Base-by-base conservation (phyloP, 2,329 filamentous ascomycete genomes). In the Aspergillus sojae region DNA sequence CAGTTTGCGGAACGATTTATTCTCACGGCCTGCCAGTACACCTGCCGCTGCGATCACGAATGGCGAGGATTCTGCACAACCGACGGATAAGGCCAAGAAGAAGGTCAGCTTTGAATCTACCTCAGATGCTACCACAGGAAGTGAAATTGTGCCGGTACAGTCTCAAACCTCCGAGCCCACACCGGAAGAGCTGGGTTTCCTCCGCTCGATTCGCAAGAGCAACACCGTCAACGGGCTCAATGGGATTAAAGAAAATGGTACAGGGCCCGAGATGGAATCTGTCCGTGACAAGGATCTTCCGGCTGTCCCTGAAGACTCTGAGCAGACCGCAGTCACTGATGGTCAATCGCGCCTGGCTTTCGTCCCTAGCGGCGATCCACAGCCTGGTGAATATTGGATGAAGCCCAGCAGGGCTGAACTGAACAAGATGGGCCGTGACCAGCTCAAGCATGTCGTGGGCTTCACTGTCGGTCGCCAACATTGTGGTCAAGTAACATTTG, bases 311-410 rank as follows among this genome's bases (percentile, higher is more conserved):
- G 93, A 97, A 66, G 74, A 76, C 64, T 71, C 70, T 45, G 75
- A 78, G 43, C 70, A 74, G 72, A 72, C 77, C 39, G 74, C 82
- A 39, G 70, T 81, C 60, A 68, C 79, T 68, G 71, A 77, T 48
- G 71, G 73, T 34, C 62, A 71, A 43, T 74, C 77, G 43, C 71
- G 68, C 14, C 67, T 75, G 46, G 53, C 71, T 5, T 74, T 72
- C 50, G 68, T 72, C 41, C 74, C 75, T 48, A 66, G 72, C 46
- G 67, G 66, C 23, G 85, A 87, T 67, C 84, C 84, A 30, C 83
- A 86, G 53, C 86, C 89, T 26, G 94, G 94, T 58, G 83, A 88
- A 10, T 99, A 99, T 80, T 98, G 91, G 90, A 96, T 93, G 86
- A 86, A 84, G 57, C 95, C 95, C 1, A 85, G 86, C 10, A 82